Percentiles rank a stretch among this genome's conserved stretches.
Evolutionary conservation across 2,329 filamentous ascomycete species (phyloP).

Genomic region (Neonectria magnoliae): DNA sequence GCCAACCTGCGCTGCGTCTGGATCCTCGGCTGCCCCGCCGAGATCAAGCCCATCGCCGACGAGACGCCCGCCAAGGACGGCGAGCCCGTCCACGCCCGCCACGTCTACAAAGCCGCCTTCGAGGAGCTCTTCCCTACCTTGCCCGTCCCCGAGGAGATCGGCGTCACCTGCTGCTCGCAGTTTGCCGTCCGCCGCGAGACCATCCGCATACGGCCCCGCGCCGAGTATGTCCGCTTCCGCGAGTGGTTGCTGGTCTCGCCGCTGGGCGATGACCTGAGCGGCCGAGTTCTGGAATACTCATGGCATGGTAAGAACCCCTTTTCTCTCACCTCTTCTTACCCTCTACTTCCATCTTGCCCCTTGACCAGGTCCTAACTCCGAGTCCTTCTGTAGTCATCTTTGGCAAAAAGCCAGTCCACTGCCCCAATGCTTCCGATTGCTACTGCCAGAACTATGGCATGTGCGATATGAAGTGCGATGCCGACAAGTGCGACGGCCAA

Average conservation of each 20-base stretch:
- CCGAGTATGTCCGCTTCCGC: slow-evolving; percentile 66
- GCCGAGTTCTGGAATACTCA: slow-evolving; percentile 70
- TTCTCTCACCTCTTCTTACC: slow-evolving; percentile 39
- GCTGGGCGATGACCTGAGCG: slow-evolving; percentile 63
- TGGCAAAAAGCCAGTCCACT: slow-evolving; percentile 66
- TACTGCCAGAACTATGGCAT: slow-evolving; percentile 75
- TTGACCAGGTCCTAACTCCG: slow-evolving; percentile 24
- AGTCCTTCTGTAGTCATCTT: slow-evolving; percentile 61
- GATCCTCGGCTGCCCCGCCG: slow-evolving; percentile 64
- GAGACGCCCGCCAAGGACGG: slow-evolving; percentile 47
- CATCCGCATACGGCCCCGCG: slow-evolving; percentile 57
- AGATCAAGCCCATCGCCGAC: slow-evolving; percentile 55
- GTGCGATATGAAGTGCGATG: slow-evolving; percentile 58
- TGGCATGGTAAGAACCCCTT: slow-evolving; percentile 66
- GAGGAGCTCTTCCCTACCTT: slow-evolving; percentile 53
- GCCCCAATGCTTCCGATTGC: slow-evolving; percentile 68
- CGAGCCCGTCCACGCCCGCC: slow-evolving; percentile 52
- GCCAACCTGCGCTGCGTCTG: slow-evolving; percentile 69
- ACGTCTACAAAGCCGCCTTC: slow-evolving; percentile 55
- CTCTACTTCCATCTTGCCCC: background rate
- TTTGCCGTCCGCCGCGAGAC: slow-evolving; percentile 68
- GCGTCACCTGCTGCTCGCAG: slow-evolving; percentile 71
- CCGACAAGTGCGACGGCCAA: slow-evolving; percentile 62
- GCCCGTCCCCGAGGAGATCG: slow-evolving; percentile 60
- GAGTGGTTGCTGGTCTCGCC: slow-evolving; percentile 69